Evolutionary conservation across 352 stramenopile genomes (phyloP).

Genomic region (Phytopythium litorale): DNA sequence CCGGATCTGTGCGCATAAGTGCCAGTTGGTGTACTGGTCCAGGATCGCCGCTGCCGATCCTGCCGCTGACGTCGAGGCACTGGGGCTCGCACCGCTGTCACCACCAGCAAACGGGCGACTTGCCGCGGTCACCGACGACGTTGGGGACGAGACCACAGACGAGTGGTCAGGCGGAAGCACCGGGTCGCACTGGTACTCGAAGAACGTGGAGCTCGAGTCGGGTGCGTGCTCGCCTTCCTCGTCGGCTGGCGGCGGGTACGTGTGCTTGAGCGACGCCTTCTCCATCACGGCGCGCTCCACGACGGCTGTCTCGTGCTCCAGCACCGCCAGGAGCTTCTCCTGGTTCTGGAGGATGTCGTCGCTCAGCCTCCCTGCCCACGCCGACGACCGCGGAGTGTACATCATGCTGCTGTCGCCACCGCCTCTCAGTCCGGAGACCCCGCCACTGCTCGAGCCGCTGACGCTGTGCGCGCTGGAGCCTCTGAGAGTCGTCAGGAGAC

Average conservation of each 20-base stretch:
- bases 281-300: constrained; percentile 78
- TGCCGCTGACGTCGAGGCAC: not conserved
- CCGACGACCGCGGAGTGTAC: not conserved
- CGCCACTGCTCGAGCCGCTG: not conserved
- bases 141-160: not conserved
- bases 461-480: not conserved
- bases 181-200: constrained; percentile 64
- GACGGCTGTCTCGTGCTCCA: constrained; percentile 76
- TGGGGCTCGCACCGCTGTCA: not conserved
- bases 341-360: constrained; percentile 84
- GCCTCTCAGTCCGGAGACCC: not conserved
- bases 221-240: constrained; percentile 9
- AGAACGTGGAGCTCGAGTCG: constrained; percentile 28
- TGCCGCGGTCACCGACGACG: not conserved
- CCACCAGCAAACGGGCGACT: not conserved
- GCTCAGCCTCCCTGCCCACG: constrained; percentile 57
- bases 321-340: constrained; percentile 69
- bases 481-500: constrained; percentile 15
- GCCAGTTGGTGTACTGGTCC: constrained; percentile 46
- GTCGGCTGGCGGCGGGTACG: constrained; percentile 28
- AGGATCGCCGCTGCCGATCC: not conserved
- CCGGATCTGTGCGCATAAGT: constrained; percentile 43
- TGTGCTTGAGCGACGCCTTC: constrained; percentile 69
- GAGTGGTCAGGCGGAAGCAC: constrained; percentile 36
- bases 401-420: constrained; percentile 3